These are phyloP conservation scores for Aspergillus baeticus DNA, from an alignment of 495 filamentous ascomycete species.

Conservation along the genomic window DNA sequence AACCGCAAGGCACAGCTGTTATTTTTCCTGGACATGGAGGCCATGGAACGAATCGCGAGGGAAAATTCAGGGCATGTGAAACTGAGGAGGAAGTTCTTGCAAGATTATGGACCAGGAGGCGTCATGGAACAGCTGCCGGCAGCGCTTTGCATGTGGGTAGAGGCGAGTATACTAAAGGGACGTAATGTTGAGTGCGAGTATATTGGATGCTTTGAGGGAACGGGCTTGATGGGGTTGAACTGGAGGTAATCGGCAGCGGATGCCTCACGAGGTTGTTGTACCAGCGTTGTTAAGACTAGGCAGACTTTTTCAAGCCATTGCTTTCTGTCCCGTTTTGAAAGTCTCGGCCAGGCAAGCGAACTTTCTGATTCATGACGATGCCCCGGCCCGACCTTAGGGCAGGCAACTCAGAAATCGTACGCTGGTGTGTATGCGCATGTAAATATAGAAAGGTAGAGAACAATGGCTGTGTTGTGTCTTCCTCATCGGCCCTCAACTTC, in stretches of 20 bases:
- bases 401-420: too few species aligned
- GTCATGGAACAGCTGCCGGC: slow-evolving; percentile 8
- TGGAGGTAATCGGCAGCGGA: background rate
- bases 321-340: too few species aligned
- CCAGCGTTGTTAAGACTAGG: too few species aligned
- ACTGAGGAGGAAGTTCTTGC: slow-evolving; percentile 22
- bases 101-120: slow-evolving; percentile 25
- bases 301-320: too few species aligned
- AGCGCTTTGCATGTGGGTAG: slow-evolving; percentile 27
- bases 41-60: slow-evolving; percentile 25
- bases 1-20: slow-evolving; percentile 28
- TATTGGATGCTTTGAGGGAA: slow-evolving; percentile 30
- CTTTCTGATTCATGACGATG: too few species aligned
- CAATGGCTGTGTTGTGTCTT: too few species aligned
- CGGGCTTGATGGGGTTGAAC: slow-evolving; percentile 24
- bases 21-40: slow-evolving; percentile 29
- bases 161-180: slow-evolving; percentile 24
- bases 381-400: too few species aligned
- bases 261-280: too few species aligned
- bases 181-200: slow-evolving; percentile 31
- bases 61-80: slow-evolving; percentile 25
- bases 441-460: too few species aligned
- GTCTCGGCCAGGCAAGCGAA: too few species aligned
- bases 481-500: too few species aligned
- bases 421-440: too few species aligned